Conservation (phyloP, 495 filamentous ascomycete species). For the Aspergillus sclerotiicarbonarius region DNA sequence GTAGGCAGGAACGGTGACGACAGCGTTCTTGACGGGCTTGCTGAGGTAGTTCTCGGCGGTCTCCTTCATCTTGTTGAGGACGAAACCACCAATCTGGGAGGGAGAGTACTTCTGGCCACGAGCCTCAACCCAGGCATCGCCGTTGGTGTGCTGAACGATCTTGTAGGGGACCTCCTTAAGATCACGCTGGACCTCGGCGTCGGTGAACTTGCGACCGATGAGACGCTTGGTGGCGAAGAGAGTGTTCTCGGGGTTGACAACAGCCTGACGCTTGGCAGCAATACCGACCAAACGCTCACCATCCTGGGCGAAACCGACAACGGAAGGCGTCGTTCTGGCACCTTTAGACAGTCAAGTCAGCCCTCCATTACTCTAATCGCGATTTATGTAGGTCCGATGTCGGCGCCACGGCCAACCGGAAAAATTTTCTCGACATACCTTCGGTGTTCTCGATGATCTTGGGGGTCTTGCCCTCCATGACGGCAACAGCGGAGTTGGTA, state of each 20-base stretch:
- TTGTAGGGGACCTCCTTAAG: slow-evolving; percentile 99
- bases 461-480: slow-evolving; percentile 95
- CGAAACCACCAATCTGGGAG: slow-evolving; percentile 95
- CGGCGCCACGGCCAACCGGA: background rate
- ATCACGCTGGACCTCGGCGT: slow-evolving; percentile 93
- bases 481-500: slow-evolving; percentile 95
- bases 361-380: background rate
- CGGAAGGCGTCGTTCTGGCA: slow-evolving; percentile 93
- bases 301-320: slow-evolving; percentile 95
- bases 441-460: slow-evolving; percentile 98
- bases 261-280: slow-evolving; percentile 96
- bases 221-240: slow-evolving; percentile 99
- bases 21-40: slow-evolving; percentile 89
- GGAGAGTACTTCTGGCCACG: slow-evolving; percentile 97
- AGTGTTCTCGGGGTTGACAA: slow-evolving; percentile 99
- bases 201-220: slow-evolving; percentile 97
- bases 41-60: slow-evolving; percentile 88
- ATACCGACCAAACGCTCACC: slow-evolving; percentile 98
- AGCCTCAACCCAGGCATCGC: slow-evolving; percentile 96
- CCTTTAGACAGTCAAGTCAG: slow-evolving; percentile 49
- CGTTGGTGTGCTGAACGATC: slow-evolving; percentile 97
- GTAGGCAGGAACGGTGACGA: slow-evolving; percentile 95
- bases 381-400: background rate
- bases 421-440: slow-evolving; percentile 56
- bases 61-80: slow-evolving; percentile 98